Evolutionary conservation across 352 stramenopile species (phyloP).

Genomic region (Pythium apleroticum): DNA sequence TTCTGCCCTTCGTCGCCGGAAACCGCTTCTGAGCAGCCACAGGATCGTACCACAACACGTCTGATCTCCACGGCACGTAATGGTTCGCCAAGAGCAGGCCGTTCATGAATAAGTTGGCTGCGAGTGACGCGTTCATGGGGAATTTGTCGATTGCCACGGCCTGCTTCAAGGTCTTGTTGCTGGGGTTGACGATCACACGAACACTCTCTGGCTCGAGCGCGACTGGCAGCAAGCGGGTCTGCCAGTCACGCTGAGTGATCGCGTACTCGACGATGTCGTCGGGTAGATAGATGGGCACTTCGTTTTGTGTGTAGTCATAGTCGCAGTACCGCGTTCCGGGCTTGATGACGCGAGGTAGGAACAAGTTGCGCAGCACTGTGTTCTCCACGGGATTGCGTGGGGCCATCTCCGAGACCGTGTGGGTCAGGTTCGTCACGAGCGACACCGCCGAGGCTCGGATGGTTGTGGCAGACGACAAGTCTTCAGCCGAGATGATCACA

Average conservation of each 20-base stretch:
- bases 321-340: background rate
- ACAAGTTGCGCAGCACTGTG: constrained; percentile 16
- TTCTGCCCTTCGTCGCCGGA: background rate
- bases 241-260: constrained; percentile 16
- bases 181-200: constrained; percentile 12
- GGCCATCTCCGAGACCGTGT: background rate
- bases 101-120: constrained; percentile 17
- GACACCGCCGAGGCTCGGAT: background rate
- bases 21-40: background rate
- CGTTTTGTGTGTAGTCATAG: background rate
- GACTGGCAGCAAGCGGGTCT: constrained; percentile 9
- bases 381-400: constrained; percentile 4
- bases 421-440: background rate
- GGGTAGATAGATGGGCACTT: background rate
- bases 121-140: constrained; percentile 12
- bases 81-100: background rate
- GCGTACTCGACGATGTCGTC: constrained; percentile 14
- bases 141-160: background rate
- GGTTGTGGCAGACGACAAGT: background rate
- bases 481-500: background rate
- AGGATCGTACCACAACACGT: background rate
- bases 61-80: constrained; percentile 3
- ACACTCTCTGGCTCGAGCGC: constrained; percentile 1
- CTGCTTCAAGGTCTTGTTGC: constrained; percentile 5
- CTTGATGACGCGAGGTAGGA: constrained; percentile 11